These are phyloP conservation scores for Jimgerdemannia flammicorona DNA, from an alignment of 192 early-diverging fungal genomes.

Conservation along the genomic window DNA sequence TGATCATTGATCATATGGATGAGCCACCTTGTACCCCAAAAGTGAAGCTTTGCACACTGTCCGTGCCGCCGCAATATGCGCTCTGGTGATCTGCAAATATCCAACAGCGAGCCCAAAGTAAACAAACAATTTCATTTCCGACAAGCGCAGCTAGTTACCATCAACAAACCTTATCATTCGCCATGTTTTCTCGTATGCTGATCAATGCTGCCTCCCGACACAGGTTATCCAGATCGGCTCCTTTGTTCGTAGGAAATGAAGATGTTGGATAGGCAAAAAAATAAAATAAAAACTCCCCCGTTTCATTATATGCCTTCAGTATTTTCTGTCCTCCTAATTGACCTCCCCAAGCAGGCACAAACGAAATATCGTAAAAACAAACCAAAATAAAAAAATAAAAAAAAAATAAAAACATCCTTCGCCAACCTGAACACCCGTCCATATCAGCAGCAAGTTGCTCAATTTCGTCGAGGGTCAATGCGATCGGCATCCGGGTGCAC, in stretches of 20 bases:
- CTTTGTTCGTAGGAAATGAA: slow-evolving; percentile 23
- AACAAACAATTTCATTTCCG: background rate
- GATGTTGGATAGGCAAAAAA: background rate
- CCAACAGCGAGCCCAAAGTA: background rate
- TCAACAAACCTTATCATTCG: slow-evolving; percentile 35
- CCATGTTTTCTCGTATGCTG: slow-evolving; percentile 56
- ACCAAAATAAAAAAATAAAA: background rate
- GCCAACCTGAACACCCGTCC: slow-evolving; percentile 55
- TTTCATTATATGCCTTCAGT: too few relatives aligned
- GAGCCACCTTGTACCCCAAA: background rate
- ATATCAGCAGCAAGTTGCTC: slow-evolving; percentile 42
- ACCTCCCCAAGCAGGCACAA: too few relatives aligned
- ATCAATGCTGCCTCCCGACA: slow-evolving; percentile 79
- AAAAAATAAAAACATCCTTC: background rate
- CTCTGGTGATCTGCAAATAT: background rate
- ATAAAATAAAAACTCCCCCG: background rate
- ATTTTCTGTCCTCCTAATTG: too few relatives aligned
- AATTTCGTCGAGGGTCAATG: slow-evolving; percentile 41
- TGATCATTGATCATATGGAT: background rate
- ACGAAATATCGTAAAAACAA: background rate
- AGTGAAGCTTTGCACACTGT: background rate
- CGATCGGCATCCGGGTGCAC: slow-evolving; percentile 48
- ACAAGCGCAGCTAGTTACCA: background rate
- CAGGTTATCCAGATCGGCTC: slow-evolving; percentile 79
- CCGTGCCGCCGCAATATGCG: background rate